These are phyloP conservation scores for Cairneyella variabilis DNA, from an alignment of 495 filamentous ascomycete genomes.

Conservation along the genomic window DNA sequence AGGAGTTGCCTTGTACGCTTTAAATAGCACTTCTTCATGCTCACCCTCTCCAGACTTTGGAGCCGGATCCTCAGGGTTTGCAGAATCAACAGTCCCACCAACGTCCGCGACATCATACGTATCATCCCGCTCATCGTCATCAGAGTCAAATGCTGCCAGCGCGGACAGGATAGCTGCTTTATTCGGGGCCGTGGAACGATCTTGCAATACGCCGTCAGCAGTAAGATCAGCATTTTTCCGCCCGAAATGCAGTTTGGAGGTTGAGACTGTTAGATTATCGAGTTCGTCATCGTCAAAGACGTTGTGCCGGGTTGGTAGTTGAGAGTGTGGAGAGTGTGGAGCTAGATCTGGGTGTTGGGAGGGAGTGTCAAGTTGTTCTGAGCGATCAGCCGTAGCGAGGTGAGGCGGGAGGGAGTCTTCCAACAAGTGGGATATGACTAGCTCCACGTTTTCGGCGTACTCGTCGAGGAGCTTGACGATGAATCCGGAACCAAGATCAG, in stretches of 20 bases:
- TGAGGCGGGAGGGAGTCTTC: constrained; percentile 71
- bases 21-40: constrained; percentile 55
- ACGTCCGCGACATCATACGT: constrained; percentile 93
- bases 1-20: constrained; percentile 56
- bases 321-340: constrained; percentile 37
- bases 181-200: constrained; percentile 51
- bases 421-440: constrained; percentile 77
- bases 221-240: constrained; percentile 58
- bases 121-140: constrained; percentile 96
- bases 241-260: constrained; percentile 70
- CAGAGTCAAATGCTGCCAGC: constrained; percentile 84
- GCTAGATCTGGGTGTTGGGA: constrained; percentile 27
- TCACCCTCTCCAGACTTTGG: constrained; percentile 35
- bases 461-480: constrained; percentile 73
- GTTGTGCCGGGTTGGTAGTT: constrained; percentile 47
- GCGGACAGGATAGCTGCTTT: constrained; percentile 92
- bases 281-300: constrained; percentile 79
- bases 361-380: constrained; percentile 40
- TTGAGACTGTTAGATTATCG: constrained; percentile 60
- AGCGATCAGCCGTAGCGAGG: constrained; percentile 51
- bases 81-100: constrained; percentile 67
- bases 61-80: constrained; percentile 35
- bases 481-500: constrained; percentile 81
- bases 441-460: constrained; percentile 73
- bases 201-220: constrained; percentile 54